Percentiles rank a stretch among this genome's conserved stretches.
phyloP scores from a whole-genome alignment of 495 filamentous ascomycete species.

The Podospora sp. region DNA sequence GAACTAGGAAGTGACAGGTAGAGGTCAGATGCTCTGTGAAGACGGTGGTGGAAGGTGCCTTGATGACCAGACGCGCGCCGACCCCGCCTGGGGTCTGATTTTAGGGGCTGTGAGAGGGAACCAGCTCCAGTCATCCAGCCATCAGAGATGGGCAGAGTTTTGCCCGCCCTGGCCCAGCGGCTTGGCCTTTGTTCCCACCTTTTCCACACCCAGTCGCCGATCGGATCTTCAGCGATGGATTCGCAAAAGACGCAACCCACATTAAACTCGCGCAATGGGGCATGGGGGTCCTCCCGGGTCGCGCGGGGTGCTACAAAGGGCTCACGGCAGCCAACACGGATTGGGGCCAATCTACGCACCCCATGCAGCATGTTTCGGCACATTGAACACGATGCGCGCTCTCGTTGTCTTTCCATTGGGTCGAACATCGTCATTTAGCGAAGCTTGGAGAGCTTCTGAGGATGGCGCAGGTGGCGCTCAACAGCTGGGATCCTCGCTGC shows the following conservation, averaged over 20 bases:
- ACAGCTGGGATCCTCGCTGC: neutral
- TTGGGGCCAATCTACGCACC: neutral
- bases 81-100: neutral
- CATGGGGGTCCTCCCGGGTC: neutral
- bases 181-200: slow-evolving; percentile 16
- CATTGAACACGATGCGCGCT: neutral
- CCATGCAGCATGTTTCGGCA: neutral
- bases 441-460: neutral
- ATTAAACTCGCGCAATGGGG: slow-evolving; percentile 27
- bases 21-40: neutral
- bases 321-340: neutral
- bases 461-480: neutral
- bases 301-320: neutral
- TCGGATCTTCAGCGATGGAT: neutral
- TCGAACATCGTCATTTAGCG: neutral
- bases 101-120: neutral
- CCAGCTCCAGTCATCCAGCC: neutral
- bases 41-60: neutral
- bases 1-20: neutral
- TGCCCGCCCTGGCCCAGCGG: slow-evolving; percentile 18
- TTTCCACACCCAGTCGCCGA: neutral
- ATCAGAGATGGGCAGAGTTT: slow-evolving; percentile 24
- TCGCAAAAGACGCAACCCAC: slow-evolving; percentile 33
- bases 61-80: neutral
- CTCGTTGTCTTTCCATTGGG: neutral